phyloP scores from a whole-genome alignment of 2,329 filamentous ascomycete species.

The Aureobasidium sp. region DNA sequence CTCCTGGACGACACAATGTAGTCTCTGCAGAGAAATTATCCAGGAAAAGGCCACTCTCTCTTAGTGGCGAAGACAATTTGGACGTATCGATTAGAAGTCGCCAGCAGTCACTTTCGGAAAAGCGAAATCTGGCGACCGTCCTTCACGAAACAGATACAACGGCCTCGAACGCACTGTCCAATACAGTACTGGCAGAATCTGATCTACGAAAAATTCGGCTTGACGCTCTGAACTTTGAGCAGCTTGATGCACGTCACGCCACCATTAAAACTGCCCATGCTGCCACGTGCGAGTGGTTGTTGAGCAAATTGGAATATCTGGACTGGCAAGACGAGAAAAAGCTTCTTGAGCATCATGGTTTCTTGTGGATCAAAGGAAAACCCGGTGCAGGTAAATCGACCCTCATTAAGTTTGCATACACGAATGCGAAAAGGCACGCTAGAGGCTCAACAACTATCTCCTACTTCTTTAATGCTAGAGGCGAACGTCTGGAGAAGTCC shows the following conservation, averaged over 20 bases:
- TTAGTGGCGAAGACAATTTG: background rate
- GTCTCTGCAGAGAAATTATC: background rate
- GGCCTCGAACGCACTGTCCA: background rate
- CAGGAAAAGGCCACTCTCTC: background rate
- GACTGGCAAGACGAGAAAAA: constrained; percentile 32
- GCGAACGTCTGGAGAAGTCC: background rate
- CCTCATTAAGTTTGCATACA: constrained; percentile 15
- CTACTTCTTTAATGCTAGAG: background rate
- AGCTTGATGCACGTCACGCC: constrained; percentile 31
- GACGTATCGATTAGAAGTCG: background rate
- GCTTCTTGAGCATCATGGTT: constrained; percentile 7
- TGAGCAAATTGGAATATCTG: constrained; percentile 30
- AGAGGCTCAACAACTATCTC: background rate
- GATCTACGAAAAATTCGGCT: background rate
- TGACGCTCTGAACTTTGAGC: background rate
- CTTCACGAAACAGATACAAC: background rate
- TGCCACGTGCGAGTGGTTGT: constrained; percentile 39
- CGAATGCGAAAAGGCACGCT: background rate
- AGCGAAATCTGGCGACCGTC: background rate
- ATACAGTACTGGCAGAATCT: background rate
- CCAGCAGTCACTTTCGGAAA: background rate
- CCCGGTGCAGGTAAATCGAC: constrained; percentile 19
- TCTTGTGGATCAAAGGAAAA: constrained; percentile 20
- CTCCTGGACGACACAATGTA: background rate
- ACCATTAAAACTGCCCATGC: constrained; percentile 34